Conservation (phyloP, 2,329 filamentous ascomycete species). For the Colletotrichum coccodes region DNA sequence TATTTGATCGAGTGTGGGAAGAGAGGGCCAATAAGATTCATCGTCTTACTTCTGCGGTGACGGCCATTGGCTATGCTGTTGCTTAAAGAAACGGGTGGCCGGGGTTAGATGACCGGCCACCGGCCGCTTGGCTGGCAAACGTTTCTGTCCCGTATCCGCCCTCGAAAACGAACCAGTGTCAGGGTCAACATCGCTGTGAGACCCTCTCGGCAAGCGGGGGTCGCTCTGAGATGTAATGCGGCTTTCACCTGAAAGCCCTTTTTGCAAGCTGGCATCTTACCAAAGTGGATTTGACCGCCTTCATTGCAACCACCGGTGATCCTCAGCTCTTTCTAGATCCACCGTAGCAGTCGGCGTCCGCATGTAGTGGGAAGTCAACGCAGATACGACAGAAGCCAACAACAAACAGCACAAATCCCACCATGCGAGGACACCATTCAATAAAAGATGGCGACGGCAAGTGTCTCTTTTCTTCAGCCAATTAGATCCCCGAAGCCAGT, state of each 20-base stretch:
- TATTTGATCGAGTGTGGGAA: not conserved
- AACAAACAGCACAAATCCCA: not conserved
- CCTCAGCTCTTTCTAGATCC: not conserved
- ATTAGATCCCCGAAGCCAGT: not conserved
- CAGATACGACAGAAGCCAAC: not conserved
- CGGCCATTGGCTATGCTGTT: not conserved
- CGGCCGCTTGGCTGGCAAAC: not conserved
- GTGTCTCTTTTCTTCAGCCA: not conserved
- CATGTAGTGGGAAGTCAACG: not conserved
- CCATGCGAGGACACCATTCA: not conserved
- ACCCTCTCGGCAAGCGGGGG: not conserved
- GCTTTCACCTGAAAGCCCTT: too few relatives aligned
- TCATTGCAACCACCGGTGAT: not conserved
- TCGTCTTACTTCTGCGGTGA: not conserved
- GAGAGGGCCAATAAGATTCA: not conserved
- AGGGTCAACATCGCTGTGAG: not conserved
- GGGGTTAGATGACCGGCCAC: not conserved
- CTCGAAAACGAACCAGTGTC: not conserved
- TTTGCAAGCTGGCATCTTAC: too few relatives aligned
- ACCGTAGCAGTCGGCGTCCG: not conserved
- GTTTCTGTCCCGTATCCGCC: not conserved
- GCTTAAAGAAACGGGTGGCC: conserved; percentile 8
- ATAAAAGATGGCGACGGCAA: not conserved
- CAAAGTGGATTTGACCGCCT: not conserved
- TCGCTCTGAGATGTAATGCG: too few relatives aligned